These are phyloP conservation scores for Fistulina hepatica DNA, from an alignment of 1,284 basidiomycete species.

Conservation along the genomic window DNA sequence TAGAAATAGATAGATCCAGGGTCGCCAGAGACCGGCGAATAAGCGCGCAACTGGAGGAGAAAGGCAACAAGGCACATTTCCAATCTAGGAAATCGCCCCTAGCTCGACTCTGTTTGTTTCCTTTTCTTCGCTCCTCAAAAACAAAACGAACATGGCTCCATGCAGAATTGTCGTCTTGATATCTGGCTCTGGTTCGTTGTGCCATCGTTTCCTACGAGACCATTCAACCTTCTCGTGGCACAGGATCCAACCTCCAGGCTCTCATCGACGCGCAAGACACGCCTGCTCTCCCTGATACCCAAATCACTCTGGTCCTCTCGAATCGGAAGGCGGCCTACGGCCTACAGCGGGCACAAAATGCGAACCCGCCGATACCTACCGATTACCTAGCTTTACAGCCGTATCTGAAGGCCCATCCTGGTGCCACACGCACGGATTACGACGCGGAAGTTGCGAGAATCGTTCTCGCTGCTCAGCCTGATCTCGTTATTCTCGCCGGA, in stretches of 20 bases:
- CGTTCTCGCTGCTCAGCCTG: slow-evolving; percentile 58
- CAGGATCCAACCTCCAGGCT: slow-evolving; percentile 93
- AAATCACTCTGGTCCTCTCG: slow-evolving; percentile 80
- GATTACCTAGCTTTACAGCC: slow-evolving; percentile 79
- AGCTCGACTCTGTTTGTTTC: too few species aligned
- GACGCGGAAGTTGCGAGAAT: slow-evolving; percentile 74
- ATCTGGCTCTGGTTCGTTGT: slow-evolving; percentile 63
- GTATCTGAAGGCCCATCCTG: slow-evolving; percentile 67
- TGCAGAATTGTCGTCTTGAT: slow-evolving; percentile 37
- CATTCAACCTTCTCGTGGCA: slow-evolving; percentile 14
- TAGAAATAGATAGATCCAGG: too few species aligned
- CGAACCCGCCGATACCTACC: slow-evolving; percentile 71
- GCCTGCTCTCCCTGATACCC: slow-evolving; percentile 51
- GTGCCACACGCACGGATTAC: slow-evolving; percentile 74
- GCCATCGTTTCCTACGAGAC: slow-evolving; percentile 7
- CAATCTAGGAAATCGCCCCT: too few species aligned
- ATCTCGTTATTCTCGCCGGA: slow-evolving; percentile 87
- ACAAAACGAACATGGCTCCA: not conserved
- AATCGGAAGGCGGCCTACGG: slow-evolving; percentile 91
- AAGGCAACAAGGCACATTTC: too few species aligned
- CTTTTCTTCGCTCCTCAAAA: not conserved
- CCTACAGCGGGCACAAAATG: slow-evolving; percentile 64
- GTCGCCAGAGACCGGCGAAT: too few species aligned
- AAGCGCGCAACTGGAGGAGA: too few species aligned
- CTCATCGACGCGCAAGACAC: slow-evolving; percentile 80